Evolutionary conservation across 1,139 yeast genomes (phyloP), one percentile per base, ranked within the genome.

Genomic region (Yarrowia galli): DNA sequence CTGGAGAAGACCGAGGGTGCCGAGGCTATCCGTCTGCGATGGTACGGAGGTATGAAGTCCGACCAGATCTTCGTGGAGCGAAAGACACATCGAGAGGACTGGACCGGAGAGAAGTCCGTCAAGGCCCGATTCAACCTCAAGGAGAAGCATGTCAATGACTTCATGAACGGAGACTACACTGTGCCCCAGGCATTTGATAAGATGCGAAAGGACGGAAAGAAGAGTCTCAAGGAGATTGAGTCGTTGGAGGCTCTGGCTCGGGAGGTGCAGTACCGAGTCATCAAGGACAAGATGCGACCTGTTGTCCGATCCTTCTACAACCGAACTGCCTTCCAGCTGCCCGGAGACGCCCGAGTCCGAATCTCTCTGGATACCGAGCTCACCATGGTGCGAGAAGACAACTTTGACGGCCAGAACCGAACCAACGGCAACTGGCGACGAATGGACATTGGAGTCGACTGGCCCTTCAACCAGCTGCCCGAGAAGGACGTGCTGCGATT

Each of bases 71-170:
- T 95, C 73, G 97, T 95, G 45, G 99, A 95, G 80, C 87, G 99
- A 79, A 95, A 95, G 79, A 95, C 99, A 16, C 99, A 95, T 77
- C 87, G 99, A 79, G 99, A 95, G 79, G 99, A 95, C 80, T 95
- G 99, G 99, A 95, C 99, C 2, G 99, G 99, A 74, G 99, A 95
- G 79, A 93, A 93, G 80, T 91, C 97, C 13, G 99, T 95, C 72
- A 95, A 95, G 81, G 98, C 98, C 4, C 86, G 99, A 78, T 95
- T 95, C 80, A 88, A 93, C 15, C 82, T 95, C 74, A 95, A 93
- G 79, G 99, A 95, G 77, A 91, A 90, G 78, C 86, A 92, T 75
- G 95, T 93, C 67, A 95, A 95, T 77, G 86, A 87, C 66, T 95
- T 91, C 77, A 79, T 93, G 80, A 81, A 81, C 66, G 99, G 99